phyloP scores from a whole-genome alignment of 2,329 filamentous ascomycete genomes.

The Botrytis cinerea region DNA sequence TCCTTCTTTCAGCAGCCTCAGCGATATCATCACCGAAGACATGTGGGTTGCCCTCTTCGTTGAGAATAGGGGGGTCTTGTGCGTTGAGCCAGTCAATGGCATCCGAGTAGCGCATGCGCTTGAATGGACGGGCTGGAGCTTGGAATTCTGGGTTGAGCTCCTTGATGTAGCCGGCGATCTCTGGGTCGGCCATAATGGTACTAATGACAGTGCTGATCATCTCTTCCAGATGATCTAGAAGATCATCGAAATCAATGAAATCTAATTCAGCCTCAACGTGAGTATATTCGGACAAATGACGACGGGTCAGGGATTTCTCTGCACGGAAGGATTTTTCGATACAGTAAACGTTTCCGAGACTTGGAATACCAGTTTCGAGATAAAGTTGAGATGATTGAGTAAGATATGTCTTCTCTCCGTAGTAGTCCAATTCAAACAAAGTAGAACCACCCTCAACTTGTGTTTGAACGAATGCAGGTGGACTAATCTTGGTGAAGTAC shows the following conservation, averaged over 20 bases:
- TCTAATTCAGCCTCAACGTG: slow-evolving; percentile 96
- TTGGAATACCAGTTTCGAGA: slow-evolving; percentile 90
- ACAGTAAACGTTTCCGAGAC: slow-evolving; percentile 93
- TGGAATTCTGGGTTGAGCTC: slow-evolving; percentile 90
- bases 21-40: slow-evolving; percentile 96
- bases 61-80: slow-evolving; percentile 76
- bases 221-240: slow-evolving; percentile 83
- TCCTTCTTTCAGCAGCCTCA: slow-evolving; percentile 91
- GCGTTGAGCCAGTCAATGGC: slow-evolving; percentile 93
- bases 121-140: slow-evolving; percentile 80
- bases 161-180: slow-evolving; percentile 72
- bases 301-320: slow-evolving; percentile 91
- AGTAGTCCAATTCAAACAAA: slow-evolving; percentile 57
- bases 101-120: slow-evolving; percentile 91
- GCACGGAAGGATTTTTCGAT: slow-evolving; percentile 99
- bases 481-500: slow-evolving; percentile 67
- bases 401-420: slow-evolving; percentile 86
- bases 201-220: slow-evolving; percentile 66
- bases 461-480: slow-evolving; percentile 79
- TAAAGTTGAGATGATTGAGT: slow-evolving; percentile 98
- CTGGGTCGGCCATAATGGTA: slow-evolving; percentile 70
- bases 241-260: slow-evolving; percentile 89
- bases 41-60: slow-evolving; percentile 90
- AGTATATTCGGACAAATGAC: slow-evolving; percentile 94
- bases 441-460: slow-evolving; percentile 75